Percentiles rank a stretch among this genome's conserved stretches.
These are phyloP conservation scores for Fusarium drepaniforme DNA, from an alignment of 2,329 filamentous ascomycete species.

Conservation along the genomic window DNA sequence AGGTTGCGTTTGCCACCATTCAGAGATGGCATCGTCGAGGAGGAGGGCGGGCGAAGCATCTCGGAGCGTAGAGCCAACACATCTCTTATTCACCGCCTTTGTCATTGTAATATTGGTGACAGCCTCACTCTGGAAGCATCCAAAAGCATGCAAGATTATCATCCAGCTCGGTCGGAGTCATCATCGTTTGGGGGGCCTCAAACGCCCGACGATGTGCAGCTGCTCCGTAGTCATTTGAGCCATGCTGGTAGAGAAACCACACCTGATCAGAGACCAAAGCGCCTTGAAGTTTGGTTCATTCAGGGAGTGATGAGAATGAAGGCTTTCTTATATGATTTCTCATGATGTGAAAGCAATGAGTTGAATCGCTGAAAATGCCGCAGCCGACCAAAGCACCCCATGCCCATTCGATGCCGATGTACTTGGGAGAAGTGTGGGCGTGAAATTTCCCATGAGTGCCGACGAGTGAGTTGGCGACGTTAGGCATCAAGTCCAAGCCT, in stretches of 20 bases:
- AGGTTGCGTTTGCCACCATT: constrained; percentile 7
- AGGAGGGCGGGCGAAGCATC: neutral
- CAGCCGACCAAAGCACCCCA: neutral
- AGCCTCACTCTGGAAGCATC: neutral
- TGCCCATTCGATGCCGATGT: neutral
- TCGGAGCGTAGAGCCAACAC: neutral
- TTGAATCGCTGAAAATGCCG: neutral
- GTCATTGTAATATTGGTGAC: constrained; percentile 7
- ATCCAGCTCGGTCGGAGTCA: neutral
- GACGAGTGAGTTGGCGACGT: neutral
- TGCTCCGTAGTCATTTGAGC: neutral
- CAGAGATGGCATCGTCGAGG: neutral
- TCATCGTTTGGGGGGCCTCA: constrained; percentile 18
- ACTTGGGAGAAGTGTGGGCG: neutral
- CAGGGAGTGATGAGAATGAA: neutral
- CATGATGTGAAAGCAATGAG: neutral
- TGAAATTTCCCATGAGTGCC: neutral
- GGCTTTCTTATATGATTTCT: neutral
- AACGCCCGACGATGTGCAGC: neutral
- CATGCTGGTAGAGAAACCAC: neutral
- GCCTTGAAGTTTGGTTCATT: neutral
- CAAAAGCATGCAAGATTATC: neutral
- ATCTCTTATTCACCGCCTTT: constrained; percentile 14
- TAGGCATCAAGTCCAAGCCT: neutral
- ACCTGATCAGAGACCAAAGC: neutral